A percentile compares a stretch with the other conserved stretches of the same genome.
Evolutionary conservation across 75 land plant species (phyloP).

Genomic region (Ceratopteris richardii): DNA sequence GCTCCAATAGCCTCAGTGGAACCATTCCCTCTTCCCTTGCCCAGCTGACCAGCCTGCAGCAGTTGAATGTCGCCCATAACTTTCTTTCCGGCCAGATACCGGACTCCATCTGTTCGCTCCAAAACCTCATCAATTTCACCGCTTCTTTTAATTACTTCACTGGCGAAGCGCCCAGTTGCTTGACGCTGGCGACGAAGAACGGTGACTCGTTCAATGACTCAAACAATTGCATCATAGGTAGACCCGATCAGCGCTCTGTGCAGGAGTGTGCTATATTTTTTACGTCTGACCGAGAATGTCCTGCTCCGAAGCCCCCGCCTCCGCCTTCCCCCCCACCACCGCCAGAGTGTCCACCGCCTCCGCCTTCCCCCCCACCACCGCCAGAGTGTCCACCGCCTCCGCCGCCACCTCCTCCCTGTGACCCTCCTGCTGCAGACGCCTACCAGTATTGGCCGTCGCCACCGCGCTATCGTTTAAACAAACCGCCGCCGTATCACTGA

Average conservation of each 20-base stretch:
- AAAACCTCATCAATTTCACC: slow-evolving; percentile 45
- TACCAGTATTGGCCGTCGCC: too few species aligned
- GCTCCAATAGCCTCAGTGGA: slow-evolving; percentile 61
- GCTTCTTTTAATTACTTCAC: slow-evolving; percentile 72
- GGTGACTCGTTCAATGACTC: slow-evolving; percentile 42
- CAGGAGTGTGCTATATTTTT: slow-evolving; percentile 47
- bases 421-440: too few species aligned
- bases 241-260: slow-evolving; percentile 39
- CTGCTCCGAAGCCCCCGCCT: slow-evolving; percentile 20
- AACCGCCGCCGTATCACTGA: too few species aligned
- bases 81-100: slow-evolving; percentile 54
- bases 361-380: slow-evolving; percentile 12
- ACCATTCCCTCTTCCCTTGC: slow-evolving; percentile 47
- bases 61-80: slow-evolving; percentile 59
- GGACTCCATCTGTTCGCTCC: slow-evolving; percentile 47
- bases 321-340: slow-evolving; percentile 33
- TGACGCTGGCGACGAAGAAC: slow-evolving; percentile 15
- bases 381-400: slow-evolving; percentile 6
- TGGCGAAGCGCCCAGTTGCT: slow-evolving; percentile 43
- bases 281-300: slow-evolving; percentile 25
- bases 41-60: slow-evolving; percentile 42
- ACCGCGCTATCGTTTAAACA: too few species aligned
- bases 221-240: slow-evolving; percentile 45
- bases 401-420: too few species aligned
- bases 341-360: slow-evolving; percentile 7